Conservation (phyloP, 192 early-diverging fungal species). For the Rhizophagus prolifer region DNA sequence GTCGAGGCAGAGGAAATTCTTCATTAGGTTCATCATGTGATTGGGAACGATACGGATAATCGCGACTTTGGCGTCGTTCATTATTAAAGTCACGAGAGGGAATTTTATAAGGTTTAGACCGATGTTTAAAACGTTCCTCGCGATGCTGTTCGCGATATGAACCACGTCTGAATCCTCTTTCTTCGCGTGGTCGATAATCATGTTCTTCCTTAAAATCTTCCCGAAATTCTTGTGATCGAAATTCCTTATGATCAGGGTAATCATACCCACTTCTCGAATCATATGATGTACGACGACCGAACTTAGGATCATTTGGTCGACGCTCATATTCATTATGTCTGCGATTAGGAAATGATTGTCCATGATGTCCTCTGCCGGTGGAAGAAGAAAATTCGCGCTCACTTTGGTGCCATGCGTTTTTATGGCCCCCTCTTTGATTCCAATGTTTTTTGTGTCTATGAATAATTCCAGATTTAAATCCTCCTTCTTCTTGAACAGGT, state of each 20-base stretch:
- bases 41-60: slow-evolving; percentile 23
- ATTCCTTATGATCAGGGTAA: slow-evolving; percentile 16
- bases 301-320: slow-evolving; percentile 23
- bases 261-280: slow-evolving; percentile 17
- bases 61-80: slow-evolving; percentile 29
- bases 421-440: slow-evolving; percentile 22
- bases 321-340: slow-evolving; percentile 28
- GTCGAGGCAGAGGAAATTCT: slow-evolving; percentile 33
- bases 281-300: slow-evolving; percentile 29
- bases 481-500: background rate
- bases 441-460: slow-evolving; percentile 18
- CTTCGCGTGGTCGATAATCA: background rate
- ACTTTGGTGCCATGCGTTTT: slow-evolving; percentile 20
- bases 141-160: slow-evolving; percentile 27
- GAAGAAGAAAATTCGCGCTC: slow-evolving; percentile 15
- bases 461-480: background rate
- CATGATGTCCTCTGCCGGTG: slow-evolving; percentile 10
- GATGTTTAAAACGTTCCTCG: slow-evolving; percentile 18
- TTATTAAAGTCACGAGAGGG: slow-evolving; percentile 19
- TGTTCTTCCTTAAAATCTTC: slow-evolving; percentile 6
- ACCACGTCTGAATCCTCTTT: slow-evolving; percentile 19
- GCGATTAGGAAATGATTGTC: slow-evolving; percentile 14
- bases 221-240: slow-evolving; percentile 15
- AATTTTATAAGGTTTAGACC: slow-evolving; percentile 30
- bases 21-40: slow-evolving; percentile 28